These are phyloP conservation scores for Phoma sp. DNA, from an alignment of 2,329 filamentous ascomycete genomes.

Conservation along the genomic window DNA sequence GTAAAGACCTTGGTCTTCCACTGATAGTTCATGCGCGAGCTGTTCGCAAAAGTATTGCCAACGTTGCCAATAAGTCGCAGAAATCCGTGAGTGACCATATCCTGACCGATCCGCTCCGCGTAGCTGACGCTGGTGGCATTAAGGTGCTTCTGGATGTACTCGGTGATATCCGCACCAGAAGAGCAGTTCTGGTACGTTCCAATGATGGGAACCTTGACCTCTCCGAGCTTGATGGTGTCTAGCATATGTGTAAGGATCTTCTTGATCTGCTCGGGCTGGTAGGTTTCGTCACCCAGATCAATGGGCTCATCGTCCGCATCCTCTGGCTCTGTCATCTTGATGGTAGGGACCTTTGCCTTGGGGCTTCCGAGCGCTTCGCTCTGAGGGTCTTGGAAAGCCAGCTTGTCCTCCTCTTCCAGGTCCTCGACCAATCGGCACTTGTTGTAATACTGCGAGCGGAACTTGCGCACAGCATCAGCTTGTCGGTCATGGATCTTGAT, in stretches of 20 bases:
- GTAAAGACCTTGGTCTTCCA: conserved; percentile 94
- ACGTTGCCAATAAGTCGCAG: conserved; percentile 91
- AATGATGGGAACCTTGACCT: conserved; percentile 93
- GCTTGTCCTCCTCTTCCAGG: conserved; percentile 96
- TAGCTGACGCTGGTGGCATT: conserved; percentile 83
- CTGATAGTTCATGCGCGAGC: conserved; percentile 95
- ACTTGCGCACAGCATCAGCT: conserved; percentile 86
- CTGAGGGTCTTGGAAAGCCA: conserved; percentile 89
- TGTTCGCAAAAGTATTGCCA: conserved; percentile 94
- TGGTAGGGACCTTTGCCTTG: conserved; percentile 74
- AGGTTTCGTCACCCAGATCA: conserved; percentile 90
- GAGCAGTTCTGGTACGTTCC: conserved; percentile 95
- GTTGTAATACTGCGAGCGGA: conserved; percentile 97
- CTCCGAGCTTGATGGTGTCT: conserved; percentile 81
- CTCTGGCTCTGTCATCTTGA: conserved; percentile 78
- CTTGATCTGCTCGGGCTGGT: conserved; percentile 85
- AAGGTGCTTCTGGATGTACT: conserved; percentile 91
- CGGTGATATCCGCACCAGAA: conserved; percentile 88
- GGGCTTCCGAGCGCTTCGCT: conserved; percentile 57
- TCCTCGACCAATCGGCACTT: conserved; percentile 97
- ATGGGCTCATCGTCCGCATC: conserved; percentile 77
- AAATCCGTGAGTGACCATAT: conserved; percentile 84
- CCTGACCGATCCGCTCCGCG: conserved; percentile 92
- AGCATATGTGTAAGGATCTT: conserved; percentile 87
- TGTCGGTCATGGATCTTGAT: conserved; percentile 95